Evolutionary conservation across 768 basidiomycete genomes (phyloP).

Genomic region (Boletus coccyginus): DNA sequence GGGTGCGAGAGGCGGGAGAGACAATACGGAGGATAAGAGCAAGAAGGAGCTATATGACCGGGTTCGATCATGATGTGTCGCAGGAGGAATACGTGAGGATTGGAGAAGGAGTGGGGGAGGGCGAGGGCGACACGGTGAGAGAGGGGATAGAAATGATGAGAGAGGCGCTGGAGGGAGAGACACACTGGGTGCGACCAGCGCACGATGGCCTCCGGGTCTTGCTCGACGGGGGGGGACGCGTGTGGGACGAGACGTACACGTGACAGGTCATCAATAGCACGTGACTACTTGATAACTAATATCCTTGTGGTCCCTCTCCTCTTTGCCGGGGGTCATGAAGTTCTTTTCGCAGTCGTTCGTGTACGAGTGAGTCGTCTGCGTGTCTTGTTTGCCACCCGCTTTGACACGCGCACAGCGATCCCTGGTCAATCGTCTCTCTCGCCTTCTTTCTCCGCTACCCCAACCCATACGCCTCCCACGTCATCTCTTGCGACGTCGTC

Average conservation of each 20-base stretch:
- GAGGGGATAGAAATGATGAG: constrained; percentile 46
- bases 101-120: constrained; percentile 47
- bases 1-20: constrained; percentile 59
- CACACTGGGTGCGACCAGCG: constrained; percentile 65
- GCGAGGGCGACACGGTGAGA: constrained; percentile 35
- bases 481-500: constrained; percentile 94
- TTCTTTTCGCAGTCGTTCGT: constrained; percentile 55
- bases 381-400: accelerated
- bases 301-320: neutral
- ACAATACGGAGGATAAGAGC: constrained; percentile 58
- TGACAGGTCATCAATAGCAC: constrained; percentile 13
- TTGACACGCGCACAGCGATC: constrained; percentile 55
- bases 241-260: constrained; percentile 53
- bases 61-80: constrained; percentile 72
- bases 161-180: constrained; percentile 42
- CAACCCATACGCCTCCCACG: constrained; percentile 91
- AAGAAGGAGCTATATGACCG: constrained; percentile 64
- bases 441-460: constrained; percentile 96
- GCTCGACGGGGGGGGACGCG: constrained; percentile 38
- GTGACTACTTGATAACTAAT: neutral
- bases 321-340: constrained; percentile 42
- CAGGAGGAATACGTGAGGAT: constrained; percentile 78
- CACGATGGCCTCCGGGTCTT: constrained; percentile 70
- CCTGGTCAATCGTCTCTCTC: constrained; percentile 89
- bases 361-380: constrained; percentile 45